These are phyloP conservation scores for Ophiocordyceps sinensis DNA, from an alignment of 2,329 filamentous ascomycete species.

Conservation along the genomic window DNA sequence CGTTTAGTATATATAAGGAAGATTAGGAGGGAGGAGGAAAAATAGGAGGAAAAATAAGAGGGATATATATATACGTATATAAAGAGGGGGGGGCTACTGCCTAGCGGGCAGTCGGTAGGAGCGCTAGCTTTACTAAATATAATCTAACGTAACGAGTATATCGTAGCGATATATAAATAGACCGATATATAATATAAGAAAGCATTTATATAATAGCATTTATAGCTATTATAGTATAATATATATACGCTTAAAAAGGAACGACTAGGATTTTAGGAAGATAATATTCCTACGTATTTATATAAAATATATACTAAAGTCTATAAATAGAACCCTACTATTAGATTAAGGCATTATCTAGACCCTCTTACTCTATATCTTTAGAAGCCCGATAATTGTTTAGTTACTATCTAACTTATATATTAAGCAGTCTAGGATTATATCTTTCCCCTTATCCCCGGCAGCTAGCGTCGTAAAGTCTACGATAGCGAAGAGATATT, in stretches of 20 bases:
- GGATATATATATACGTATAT: too few relatives aligned
- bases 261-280: too few relatives aligned
- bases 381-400: not conserved
- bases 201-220: not conserved
- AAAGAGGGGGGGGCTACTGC: too few relatives aligned
- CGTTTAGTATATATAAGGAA: too few relatives aligned
- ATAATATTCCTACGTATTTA: not conserved
- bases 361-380: not conserved
- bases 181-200: not conserved
- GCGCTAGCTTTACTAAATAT: too few relatives aligned
- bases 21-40: too few relatives aligned
- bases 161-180: too few relatives aligned
- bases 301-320: too few relatives aligned
- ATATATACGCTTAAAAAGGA: not conserved
- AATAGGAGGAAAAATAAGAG: too few relatives aligned
- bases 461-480: not conserved
- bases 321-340: not conserved
- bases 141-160: too few relatives aligned
- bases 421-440: not conserved
- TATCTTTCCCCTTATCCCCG: not conserved
- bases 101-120: too few relatives aligned
- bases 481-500: not conserved
- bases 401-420: not conserved
- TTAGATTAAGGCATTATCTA: not conserved
- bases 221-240: not conserved